These are phyloP conservation scores for Auricularia cornea DNA, from an alignment of 768 basidiomycete genomes.

Conservation along the genomic window DNA sequence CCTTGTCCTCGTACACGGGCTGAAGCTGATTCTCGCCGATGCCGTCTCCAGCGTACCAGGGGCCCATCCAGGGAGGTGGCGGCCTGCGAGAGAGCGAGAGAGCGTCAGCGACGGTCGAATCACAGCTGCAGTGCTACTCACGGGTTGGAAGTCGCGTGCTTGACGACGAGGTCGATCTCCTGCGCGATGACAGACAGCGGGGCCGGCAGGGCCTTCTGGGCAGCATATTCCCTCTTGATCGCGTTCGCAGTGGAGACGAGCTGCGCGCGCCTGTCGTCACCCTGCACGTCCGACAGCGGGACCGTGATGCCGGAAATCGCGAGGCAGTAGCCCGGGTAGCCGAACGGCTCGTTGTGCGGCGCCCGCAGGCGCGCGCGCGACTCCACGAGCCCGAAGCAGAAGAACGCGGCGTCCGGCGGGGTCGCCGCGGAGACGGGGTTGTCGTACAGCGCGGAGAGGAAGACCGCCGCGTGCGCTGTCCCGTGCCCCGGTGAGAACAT, in stretches of 20 bases:
- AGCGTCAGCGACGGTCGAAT: not conserved
- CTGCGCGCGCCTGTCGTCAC: not conserved
- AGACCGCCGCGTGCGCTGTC: not conserved
- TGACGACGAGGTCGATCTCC: slow-evolving; percentile 12
- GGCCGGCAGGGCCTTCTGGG: slow-evolving; percentile 10
- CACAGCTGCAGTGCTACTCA: not conserved
- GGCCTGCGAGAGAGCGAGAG: too few relatives aligned
- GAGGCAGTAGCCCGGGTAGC: slow-evolving; percentile 1
- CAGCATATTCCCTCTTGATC: slow-evolving; percentile 10
- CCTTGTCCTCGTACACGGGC: slow-evolving; percentile 2
- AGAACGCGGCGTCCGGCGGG: slow-evolving; percentile 1
- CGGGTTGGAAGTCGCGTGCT: not conserved
- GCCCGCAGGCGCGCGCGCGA: not conserved
- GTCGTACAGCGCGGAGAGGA: not conserved
- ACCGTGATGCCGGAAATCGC: not conserved
- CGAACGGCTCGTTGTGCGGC: not conserved
- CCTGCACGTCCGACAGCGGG: not conserved
- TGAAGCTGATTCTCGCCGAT: slow-evolving; percentile 12
- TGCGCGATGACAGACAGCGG: slow-evolving; percentile 11
- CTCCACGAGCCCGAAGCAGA: not conserved
- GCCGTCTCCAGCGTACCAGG: slow-evolving; percentile 17
- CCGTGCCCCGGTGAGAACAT: too few relatives aligned
- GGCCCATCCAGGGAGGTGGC: slow-evolving; percentile 11
- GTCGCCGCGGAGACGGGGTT: not conserved
- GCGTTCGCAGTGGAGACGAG: slow-evolving; percentile 7